Base-by-base conservation (phyloP, 495 filamentous ascomycete species). In the Echria macrotheca region DNA sequence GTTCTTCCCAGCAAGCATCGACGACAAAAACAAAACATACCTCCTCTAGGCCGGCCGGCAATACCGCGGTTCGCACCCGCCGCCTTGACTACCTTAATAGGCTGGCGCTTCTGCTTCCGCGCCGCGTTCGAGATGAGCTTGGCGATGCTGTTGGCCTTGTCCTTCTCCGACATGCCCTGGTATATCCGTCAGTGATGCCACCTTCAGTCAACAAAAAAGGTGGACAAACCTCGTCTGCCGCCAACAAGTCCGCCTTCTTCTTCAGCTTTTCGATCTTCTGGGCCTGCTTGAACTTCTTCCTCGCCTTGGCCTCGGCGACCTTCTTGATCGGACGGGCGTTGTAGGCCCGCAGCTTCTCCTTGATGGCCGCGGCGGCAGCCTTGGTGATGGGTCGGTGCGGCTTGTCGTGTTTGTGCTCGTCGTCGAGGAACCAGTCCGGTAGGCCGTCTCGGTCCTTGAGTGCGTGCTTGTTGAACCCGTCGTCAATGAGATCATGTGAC, bases 311-410 rank as follows among this genome's bases (percentile, higher is more conserved):
- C 66, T 99, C 93, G 55, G 87, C 83, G 15, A 99, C 93, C 73
- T 99, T 99, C 82, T 99, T 99, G 80, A 97, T 97, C 0, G 93
- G 93, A 28, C 93, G 82, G 10, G 91, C 93, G 64, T 99, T 99
- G 53, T 96, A 80, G 2, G 94, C 90, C 4, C 91, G 86, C 60
- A 84, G 65, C 73, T 97, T 97, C 58, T 96, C 93, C 66, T 90
- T 88, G 72, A 97, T 95, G n/a, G 93, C 93, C 18, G 77, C 75
- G 2, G 94, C 91, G 0, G 84, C 94, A 12, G 88, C 89, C 56
- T 89, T 90, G 45, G 83, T 90, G 58, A 94, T 90, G 25, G 93
- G 94, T 31, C 88, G 86, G 42, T 89, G 82, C 5, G 81, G 81
- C 65, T 82, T 86, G 65, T 87, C 86, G 71, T 96, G 90, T 59